Evolutionary conservation across 2,329 filamentous ascomycete genomes (phyloP).

Genomic region (Fusarium sp.): DNA sequence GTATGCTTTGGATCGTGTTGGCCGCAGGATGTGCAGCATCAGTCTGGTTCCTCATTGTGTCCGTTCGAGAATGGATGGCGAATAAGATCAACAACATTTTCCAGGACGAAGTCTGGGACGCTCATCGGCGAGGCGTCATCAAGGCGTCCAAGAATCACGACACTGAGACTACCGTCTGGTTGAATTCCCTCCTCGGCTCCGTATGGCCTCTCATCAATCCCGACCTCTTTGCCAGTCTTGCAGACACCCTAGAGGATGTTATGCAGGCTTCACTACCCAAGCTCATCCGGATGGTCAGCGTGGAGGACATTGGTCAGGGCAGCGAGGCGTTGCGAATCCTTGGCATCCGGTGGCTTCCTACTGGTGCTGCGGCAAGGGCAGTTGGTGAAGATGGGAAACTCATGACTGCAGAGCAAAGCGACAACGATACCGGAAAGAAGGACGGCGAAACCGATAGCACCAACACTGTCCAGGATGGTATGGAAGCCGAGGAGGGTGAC

Average conservation of each 20-base stretch:
- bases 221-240: constrained; percentile 76
- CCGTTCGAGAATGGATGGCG: constrained; percentile 69
- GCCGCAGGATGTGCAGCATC: constrained; percentile 42
- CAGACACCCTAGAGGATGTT: constrained; percentile 80
- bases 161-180: constrained; percentile 77
- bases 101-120: constrained; percentile 78
- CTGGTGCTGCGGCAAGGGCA: constrained; percentile 73
- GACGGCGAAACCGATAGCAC: constrained; percentile 54
- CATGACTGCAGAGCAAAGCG: constrained; percentile 51
- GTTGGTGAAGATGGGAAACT: constrained; percentile 71
- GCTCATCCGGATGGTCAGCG: constrained; percentile 78
- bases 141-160: constrained; percentile 56
- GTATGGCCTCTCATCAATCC: constrained; percentile 83
- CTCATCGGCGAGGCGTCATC: constrained; percentile 66
- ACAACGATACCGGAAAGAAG: constrained; percentile 50
- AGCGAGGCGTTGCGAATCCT: constrained; percentile 78
- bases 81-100: constrained; percentile 73
- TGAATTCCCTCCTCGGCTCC: constrained; percentile 75
- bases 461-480: constrained; percentile 62
- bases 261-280: constrained; percentile 82
- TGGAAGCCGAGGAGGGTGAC: constrained; percentile 82
- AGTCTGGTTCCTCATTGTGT: constrained; percentile 55
- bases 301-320: constrained; percentile 82
- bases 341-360: constrained; percentile 78
- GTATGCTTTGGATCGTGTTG: constrained; percentile 45